Evolutionary conservation across 2,329 filamentous ascomycete genomes (phyloP).

Genomic region (Xylariales sp.): DNA sequence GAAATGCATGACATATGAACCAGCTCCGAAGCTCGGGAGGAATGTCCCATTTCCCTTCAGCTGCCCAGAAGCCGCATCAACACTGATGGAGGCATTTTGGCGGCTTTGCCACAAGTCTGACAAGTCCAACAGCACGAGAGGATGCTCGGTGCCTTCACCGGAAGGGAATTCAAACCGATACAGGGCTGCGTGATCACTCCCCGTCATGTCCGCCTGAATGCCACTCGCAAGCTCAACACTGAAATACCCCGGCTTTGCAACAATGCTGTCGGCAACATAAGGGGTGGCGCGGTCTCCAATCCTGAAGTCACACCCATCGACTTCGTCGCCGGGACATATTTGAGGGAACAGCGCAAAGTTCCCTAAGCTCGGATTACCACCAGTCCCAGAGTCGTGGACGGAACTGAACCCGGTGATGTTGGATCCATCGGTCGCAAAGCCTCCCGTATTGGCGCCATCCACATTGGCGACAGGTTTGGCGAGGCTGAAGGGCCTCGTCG

Average conservation of each 20-base stretch:
- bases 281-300: slow-evolving; percentile 38
- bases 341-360: slow-evolving; percentile 44
- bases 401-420: slow-evolving; percentile 47
- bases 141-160: slow-evolving; percentile 25
- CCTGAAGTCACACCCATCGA: slow-evolving; percentile 53
- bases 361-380: slow-evolving; percentile 39
- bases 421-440: slow-evolving; percentile 41
- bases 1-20: slow-evolving; percentile 53
- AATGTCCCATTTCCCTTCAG: slow-evolving; percentile 56
- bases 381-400: slow-evolving; percentile 40
- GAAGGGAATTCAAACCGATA: slow-evolving; percentile 55
- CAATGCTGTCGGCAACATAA: slow-evolving; percentile 36
- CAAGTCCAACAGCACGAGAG: slow-evolving; percentile 55
- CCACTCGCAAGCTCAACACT: slow-evolving; percentile 48
- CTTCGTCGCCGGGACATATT: slow-evolving; percentile 37
- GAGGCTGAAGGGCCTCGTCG: slow-evolving; percentile 50
- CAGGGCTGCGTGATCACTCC: slow-evolving; percentile 56
- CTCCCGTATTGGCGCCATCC: slow-evolving; percentile 38
- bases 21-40: slow-evolving; percentile 56
- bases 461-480: slow-evolving; percentile 53
- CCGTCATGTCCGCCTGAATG: slow-evolving; percentile 55
- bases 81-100: slow-evolving; percentile 43
- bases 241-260: slow-evolving; percentile 53
- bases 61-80: slow-evolving; percentile 46
- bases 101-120: slow-evolving; percentile 52